Conservation (phyloP, 768 basidiomycete species). For the Coprinopsis marcescibilis region DNA sequence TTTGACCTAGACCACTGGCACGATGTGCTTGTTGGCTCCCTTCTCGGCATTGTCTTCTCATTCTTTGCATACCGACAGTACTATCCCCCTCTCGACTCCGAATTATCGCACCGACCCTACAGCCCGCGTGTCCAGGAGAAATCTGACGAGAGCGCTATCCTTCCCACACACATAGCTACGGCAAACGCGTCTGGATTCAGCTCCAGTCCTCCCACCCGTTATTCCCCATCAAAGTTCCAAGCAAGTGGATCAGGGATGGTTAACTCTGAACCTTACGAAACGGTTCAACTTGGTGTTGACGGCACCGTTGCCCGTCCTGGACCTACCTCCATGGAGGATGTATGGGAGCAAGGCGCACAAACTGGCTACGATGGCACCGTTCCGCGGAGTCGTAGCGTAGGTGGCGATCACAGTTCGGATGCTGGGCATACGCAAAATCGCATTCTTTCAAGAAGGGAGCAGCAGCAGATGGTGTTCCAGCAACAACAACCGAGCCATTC, state of each 20-base stretch:
- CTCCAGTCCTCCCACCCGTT: not conserved
- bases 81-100: constrained; percentile 65
- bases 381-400: not conserved
- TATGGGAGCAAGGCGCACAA: constrained; percentile 28
- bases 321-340: constrained; percentile 23
- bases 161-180: constrained; percentile 30
- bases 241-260: not conserved
- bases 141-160: constrained; percentile 16
- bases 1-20: constrained; percentile 75
- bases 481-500: not conserved
- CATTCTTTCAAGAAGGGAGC: not conserved
- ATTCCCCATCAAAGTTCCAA: too few relatives aligned
- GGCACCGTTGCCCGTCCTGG: constrained; percentile 21
- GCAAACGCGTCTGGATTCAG: not conserved
- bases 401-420: not conserved
- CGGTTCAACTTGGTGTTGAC: not conserved
- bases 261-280: not conserved
- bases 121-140: constrained; percentile 54
- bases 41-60: constrained; percentile 66
- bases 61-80: constrained; percentile 82
- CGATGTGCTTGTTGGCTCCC: constrained; percentile 76
- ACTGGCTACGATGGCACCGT: not conserved
- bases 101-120: constrained; percentile 63
- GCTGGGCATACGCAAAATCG: not conserved
- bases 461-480: not conserved